Base-by-base conservation (phyloP, 805 yeast genomes). In the Candida verbasci region DNA sequence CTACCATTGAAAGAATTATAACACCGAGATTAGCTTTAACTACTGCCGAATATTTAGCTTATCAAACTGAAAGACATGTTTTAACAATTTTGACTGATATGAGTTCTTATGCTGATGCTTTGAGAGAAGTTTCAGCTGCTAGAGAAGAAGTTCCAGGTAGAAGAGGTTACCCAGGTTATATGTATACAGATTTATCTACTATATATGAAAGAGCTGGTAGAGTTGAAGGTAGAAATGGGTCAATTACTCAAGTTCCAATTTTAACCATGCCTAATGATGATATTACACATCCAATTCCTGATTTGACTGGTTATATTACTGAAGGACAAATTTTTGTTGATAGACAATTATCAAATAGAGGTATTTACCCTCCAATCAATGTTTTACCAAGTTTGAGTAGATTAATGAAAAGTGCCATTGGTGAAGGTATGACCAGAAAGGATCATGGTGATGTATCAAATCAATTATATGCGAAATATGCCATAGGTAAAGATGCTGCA, bases 61-160 rank as follows among this genome's bases (percentile, higher is more conserved):
- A 93, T 63, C 99, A 93, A 72, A 93, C 99, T 17, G 99, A 93
- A 70, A 87, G 97, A 70, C 99, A 93, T 64, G 99, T 93, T 37
- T 79, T 93, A 69, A 93, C 97, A 37, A 91, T 93, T 56, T 78
- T 93, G 61, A 94, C 99, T 34, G 99, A 93, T 72, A 93, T 93
- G 99, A 87, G 97, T 18, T 93, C 98, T n/a, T 93, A 93, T 62
- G 99, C 99, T 27, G 99, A 93, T 65, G 99, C 99, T 27, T 74
- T 93, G 60, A 89, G 99, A 82, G 99, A 93, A 73, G 98, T 93
- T 35, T 88, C 97, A 46, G 98, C 99, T 44, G 99, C 99, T 33
- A 88, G 99, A 76, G 99, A 93, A 70, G 98, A 94, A 72, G 98
- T 93, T 31, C 98, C 98, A 60, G 99, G 99, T 76, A 88, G 99